Conservation (phyloP, 1,284 basidiomycete species). For the Entoloma clypeatum region DNA sequence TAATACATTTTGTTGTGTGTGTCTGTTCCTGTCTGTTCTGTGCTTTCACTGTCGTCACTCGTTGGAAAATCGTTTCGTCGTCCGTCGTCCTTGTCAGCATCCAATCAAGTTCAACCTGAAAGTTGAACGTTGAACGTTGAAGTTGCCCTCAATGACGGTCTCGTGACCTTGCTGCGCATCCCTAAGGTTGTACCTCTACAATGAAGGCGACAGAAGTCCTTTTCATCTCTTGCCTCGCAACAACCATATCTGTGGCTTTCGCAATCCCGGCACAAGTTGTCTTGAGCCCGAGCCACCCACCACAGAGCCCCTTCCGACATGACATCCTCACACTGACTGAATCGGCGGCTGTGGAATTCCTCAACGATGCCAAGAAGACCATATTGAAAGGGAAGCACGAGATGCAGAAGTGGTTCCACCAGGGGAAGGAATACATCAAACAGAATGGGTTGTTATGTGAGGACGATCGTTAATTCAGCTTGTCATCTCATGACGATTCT, state of each 20-base stretch:
- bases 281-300: slow-evolving; percentile 8
- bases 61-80: too few species aligned
- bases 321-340: slow-evolving; percentile 1
- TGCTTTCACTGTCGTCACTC: too few species aligned
- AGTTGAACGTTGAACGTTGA: too few species aligned
- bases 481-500: neutral
- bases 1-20: too few species aligned
- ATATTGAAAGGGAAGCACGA: slow-evolving; percentile 44
- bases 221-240: slow-evolving; percentile 12
- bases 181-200: too few species aligned
- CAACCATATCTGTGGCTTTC: neutral
- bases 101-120: too few species aligned
- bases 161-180: too few species aligned
- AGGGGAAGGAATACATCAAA: slow-evolving; percentile 63
- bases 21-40: too few species aligned
- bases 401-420: slow-evolving; percentile 49
- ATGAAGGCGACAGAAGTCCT: slow-evolving; percentile 17
- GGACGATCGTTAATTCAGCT: slow-evolving; percentile 20
- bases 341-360: slow-evolving; percentile 27
- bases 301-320: slow-evolving; percentile 1
- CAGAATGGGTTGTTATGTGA: slow-evolving; percentile 60
- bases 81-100: too few species aligned
- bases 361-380: slow-evolving; percentile 39
- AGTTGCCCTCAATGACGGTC: too few species aligned
- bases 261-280: slow-evolving; percentile 17